phyloP scores from a whole-genome alignment of 495 filamentous ascomycete species.

The Podospora pseudopauciseta region DNA sequence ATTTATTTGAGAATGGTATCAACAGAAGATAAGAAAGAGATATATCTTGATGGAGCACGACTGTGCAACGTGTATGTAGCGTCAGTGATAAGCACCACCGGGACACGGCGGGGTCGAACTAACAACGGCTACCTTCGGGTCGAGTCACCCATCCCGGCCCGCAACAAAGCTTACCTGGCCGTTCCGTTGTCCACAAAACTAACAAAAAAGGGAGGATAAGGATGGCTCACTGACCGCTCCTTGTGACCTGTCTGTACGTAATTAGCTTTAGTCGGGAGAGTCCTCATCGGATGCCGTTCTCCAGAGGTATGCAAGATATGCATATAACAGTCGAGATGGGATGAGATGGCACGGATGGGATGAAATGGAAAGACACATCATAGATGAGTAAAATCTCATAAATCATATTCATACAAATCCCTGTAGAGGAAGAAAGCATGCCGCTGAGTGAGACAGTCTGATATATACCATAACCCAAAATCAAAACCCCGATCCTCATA shows the following conservation, averaged over 20 bases:
- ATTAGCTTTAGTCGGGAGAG: neutral
- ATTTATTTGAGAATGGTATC: no score
- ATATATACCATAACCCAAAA: neutral
- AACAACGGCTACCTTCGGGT: neutral
- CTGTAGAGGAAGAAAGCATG: neutral
- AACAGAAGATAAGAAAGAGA: neutral
- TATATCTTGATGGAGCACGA: neutral
- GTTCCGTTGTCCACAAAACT: neutral
- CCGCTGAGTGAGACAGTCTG: neutral
- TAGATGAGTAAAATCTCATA: neutral
- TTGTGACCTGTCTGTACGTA: neutral
- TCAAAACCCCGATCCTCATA: neutral
- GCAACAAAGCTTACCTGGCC: neutral
- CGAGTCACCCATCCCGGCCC: neutral
- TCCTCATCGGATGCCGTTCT: neutral
- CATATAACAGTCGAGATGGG: neutral
- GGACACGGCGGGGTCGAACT: neutral
- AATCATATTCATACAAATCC: neutral
- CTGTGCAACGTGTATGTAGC: neutral
- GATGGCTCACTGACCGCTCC: neutral
- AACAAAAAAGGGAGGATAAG: neutral
- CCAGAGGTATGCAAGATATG: neutral
- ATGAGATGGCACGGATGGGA: neutral
- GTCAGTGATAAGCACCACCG: neutral
- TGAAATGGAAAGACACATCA: neutral